A percentile compares a stretch with the other conserved stretches of the same genome.
Conservation (phyloP, 306 rosid genomes). For the Pachyrhizus erosus region DNA sequence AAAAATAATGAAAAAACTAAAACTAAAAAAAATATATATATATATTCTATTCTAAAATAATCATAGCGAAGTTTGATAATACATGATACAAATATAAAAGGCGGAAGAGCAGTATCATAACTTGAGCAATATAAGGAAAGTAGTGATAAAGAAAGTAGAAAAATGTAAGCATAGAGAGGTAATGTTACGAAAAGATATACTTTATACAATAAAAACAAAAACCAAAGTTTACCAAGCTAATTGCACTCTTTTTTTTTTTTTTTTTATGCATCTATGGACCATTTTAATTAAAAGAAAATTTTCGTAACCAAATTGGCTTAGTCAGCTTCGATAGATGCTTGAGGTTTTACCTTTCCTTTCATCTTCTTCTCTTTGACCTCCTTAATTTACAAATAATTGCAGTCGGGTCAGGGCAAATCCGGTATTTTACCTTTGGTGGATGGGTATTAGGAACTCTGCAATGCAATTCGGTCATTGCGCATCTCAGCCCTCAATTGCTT, state of each 20-base stretch:
- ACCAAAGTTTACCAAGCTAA: constrained; percentile 9
- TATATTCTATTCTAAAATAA: not conserved
- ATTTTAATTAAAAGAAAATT: not conserved
- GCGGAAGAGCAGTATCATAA: too few relatives aligned
- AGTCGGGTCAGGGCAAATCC: constrained; percentile 77
- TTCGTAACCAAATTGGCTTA: not conserved
- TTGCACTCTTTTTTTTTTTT: constrained; percentile 2
- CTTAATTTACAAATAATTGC: constrained; percentile 82
- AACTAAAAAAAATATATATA: too few relatives aligned
- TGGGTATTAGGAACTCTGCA: constrained; percentile 67
- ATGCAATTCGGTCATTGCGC: not conserved
- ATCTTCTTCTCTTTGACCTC: constrained; percentile 61
- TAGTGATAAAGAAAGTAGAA: not conserved
- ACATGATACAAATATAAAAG: too few relatives aligned
- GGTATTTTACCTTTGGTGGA: constrained; percentile 70
- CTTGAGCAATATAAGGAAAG: not conserved
- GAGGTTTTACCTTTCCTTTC: constrained; percentile 28
- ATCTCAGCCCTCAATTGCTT: not conserved
- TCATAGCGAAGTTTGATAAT: not conserved
- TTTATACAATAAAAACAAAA: constrained; percentile 26
- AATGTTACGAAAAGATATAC: constrained; percentile 18
- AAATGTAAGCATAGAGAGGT: not conserved
- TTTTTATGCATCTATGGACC: not conserved
- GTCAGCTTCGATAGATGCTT: constrained; percentile 1
- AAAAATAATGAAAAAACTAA: too few relatives aligned